Evolutionary conservation across 257 asterid genomes (phyloP), one percentile per base, ranked within the genome.

Genomic region (Craterostigma plantagineum): DNA sequence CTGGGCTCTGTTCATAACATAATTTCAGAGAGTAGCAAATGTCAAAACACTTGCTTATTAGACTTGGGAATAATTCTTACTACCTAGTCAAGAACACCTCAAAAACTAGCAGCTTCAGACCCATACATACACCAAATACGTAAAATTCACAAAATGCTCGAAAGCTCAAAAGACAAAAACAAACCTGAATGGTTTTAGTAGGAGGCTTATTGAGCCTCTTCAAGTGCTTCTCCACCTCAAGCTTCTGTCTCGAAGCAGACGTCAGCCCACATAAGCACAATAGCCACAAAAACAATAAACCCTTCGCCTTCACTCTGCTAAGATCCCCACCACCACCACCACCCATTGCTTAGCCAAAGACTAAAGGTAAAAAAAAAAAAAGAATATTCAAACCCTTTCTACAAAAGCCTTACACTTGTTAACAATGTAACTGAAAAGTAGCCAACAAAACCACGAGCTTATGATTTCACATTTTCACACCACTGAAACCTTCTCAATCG

Each of bases 141-240:
- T n/a, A n/a, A 10, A 35, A 35, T n/a, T 9, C 40, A 10, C 40
- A 9, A 35, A n/a, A n/a, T n/a, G n/a, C 11, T n/a, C 40, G 4
- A 35, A 35, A 35, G 7, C 13, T 9, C 9, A 7, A 35, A 36
- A 60, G 11, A 18, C 17, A 16, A 23, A 23, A n/a, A n/a, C n/a
- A n/a, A n/a, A 77, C 93, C 86, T 77, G 54, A 55, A 81, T 64
- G 63, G 75, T 69, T 51, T 77, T 81, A 38, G 45, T 10, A 27
- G 91, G 61, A 49, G 76, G 69, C 55, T 81, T 81, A 55, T 81
- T 81, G 45, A 81, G 74, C 56, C 82, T 55, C 18, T 73, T 77
- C 67, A 81, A 62, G 60, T 81, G 93, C 64, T 67, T 76, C 60
- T 67, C 57, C 42, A 76, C 73, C 50, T 76, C 64, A 30, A 72